These are phyloP conservation scores for Solanum hybrid DNA, from an alignment of 305 asterid species.

Conservation along the genomic window DNA sequence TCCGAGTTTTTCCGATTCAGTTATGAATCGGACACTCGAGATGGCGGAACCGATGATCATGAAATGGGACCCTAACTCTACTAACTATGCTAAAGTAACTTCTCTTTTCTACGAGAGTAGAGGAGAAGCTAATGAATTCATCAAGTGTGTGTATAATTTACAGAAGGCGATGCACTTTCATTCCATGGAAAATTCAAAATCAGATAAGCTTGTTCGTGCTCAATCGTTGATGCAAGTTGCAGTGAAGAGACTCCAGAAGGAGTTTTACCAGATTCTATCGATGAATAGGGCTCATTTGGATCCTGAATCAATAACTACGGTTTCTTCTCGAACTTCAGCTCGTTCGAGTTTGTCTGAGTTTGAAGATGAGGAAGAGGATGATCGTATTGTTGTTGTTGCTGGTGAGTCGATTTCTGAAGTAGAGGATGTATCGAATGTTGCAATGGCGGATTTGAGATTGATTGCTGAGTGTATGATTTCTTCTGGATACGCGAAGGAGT, in stretches of 20 bases:
- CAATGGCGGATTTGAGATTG: conserved; percentile 52
- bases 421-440: conserved; percentile 43
- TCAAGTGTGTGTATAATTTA: conserved; percentile 41
- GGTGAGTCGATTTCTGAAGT: conserved; percentile 36
- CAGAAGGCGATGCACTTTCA: conserved; percentile 66
- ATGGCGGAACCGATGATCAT: conserved; percentile 47
- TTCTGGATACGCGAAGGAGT: conserved; percentile 58
- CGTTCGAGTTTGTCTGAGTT: conserved; percentile 44
- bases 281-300: conserved; percentile 71
- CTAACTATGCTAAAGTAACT: conserved; percentile 47
- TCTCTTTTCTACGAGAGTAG: conserved; percentile 68
- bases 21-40: conserved; percentile 60
- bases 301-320: conserved; percentile 62
- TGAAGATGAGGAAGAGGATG: conserved; percentile 22
- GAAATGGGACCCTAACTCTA: conserved; percentile 58
- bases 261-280: conserved; percentile 74
- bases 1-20: conserved; percentile 54
- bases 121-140: conserved; percentile 54
- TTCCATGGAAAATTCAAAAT: conserved; percentile 34
- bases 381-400: not conserved
- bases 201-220: conserved; percentile 45
- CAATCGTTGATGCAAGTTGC: conserved; percentile 69
- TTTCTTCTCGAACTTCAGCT: conserved; percentile 53
- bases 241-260: conserved; percentile 67
- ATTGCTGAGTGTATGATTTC: conserved; percentile 83